phyloP scores from a whole-genome alignment of 108 stramenopile species.

The Cyclotella distinguenda region DNA sequence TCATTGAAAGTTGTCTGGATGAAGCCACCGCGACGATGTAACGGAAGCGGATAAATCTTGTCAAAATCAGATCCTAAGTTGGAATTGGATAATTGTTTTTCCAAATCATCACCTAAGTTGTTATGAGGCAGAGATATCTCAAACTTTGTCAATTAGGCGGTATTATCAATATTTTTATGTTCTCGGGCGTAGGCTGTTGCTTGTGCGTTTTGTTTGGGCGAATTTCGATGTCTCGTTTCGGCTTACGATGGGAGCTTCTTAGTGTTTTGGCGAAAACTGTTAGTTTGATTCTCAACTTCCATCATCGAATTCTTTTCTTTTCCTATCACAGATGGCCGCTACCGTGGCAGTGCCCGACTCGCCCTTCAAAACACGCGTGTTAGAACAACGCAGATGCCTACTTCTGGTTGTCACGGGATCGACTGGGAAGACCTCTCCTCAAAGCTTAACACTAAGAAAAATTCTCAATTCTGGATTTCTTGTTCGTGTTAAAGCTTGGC shows the following conservation, averaged over 20 bases:
- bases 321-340: conserved; percentile 39
- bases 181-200: background rate
- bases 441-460: conserved; percentile 44
- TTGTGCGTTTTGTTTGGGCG: too few species aligned
- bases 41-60: background rate
- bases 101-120: background rate
- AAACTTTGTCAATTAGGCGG: background rate
- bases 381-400: conserved; percentile 64
- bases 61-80: background rate
- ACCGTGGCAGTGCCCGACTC: conserved; percentile 11
- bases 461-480: conserved; percentile 69
- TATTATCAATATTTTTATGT: background rate
- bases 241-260: background rate
- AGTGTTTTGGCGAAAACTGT: background rate
- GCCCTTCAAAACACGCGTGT: conserved; percentile 25
- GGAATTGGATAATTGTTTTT: background rate
- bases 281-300: background rate
- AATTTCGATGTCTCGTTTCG: too few species aligned
- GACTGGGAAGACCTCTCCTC: conserved; percentile 43
- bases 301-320: background rate
- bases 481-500: conserved; percentile 63
- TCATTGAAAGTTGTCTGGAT: background rate
- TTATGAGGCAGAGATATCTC: background rate
- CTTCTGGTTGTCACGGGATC: conserved; percentile 60
- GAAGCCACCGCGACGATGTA: background rate